phyloP scores from a whole-genome alignment of 441 rosid species.

The Hura crepitans region DNA sequence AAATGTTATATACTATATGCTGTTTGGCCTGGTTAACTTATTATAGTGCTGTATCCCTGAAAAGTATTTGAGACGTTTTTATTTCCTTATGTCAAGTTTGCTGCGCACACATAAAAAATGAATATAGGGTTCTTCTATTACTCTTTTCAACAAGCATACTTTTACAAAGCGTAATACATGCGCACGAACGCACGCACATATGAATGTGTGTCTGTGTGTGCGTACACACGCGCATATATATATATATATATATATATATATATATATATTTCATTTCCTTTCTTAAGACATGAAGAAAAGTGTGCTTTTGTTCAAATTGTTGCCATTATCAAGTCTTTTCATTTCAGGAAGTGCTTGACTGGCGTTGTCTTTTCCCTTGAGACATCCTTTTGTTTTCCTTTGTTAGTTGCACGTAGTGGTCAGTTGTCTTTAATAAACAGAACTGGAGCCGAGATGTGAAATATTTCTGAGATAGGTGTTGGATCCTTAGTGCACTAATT shows the following conservation, averaged over 20 bases:
- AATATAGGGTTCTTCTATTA: too few relatives aligned
- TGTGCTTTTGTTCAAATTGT: slow-evolving; percentile 57
- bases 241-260: too few relatives aligned
- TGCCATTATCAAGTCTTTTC: slow-evolving; percentile 58
- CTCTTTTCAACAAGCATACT: too few relatives aligned
- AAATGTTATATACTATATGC: background rate
- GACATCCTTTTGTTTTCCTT: slow-evolving; percentile 77
- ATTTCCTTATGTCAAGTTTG: background rate
- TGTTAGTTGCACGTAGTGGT: slow-evolving; percentile 85
- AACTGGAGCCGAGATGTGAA: slow-evolving; percentile 60
- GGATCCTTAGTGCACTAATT: slow-evolving; percentile 43
- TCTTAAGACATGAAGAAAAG: slow-evolving; percentile 69
- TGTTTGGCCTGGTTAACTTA: background rate
- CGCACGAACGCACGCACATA: too few relatives aligned
- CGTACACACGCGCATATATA: too few relatives aligned
- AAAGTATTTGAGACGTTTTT: background rate
- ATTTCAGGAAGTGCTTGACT: slow-evolving; percentile 82
- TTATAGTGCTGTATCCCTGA: background rate
- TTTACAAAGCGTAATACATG: too few relatives aligned
- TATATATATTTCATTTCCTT: slow-evolving; percentile 33
- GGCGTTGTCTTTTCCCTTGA: slow-evolving; percentile 73
- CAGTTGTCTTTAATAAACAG: slow-evolving; percentile 40
- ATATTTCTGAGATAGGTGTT: slow-evolving; percentile 55
- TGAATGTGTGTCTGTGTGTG: background rate
- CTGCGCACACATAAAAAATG: too few relatives aligned